These are phyloP conservation scores for Barbarea vulgaris DNA, from an alignment of 345 rosid genomes.

Conservation along the genomic window DNA sequence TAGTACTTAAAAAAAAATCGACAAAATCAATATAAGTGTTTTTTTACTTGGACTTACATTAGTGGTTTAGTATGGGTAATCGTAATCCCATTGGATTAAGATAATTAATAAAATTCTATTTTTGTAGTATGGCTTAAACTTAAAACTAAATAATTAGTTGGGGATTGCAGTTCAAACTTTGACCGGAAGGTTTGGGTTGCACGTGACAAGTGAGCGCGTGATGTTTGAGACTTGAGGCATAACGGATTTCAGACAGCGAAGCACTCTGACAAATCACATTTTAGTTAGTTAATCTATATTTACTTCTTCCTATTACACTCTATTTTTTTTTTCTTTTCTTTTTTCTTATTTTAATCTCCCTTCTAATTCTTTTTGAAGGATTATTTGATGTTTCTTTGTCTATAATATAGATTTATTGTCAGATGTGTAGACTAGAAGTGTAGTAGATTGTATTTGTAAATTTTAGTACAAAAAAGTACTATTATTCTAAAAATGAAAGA, in stretches of 20 bases:
- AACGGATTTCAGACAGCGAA: slow-evolving; percentile 35
- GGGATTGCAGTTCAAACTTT: slow-evolving; percentile 28
- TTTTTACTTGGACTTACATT: not conserved
- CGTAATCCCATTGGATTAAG: slow-evolving; percentile 6
- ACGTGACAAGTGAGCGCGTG: slow-evolving; percentile 28
- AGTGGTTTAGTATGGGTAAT: not conserved
- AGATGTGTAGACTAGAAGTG: not conserved
- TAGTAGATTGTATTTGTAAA: not conserved
- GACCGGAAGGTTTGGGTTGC: slow-evolving; percentile 24
- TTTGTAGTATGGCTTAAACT: not conserved
- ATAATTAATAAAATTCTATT: not conserved
- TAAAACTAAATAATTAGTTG: slow-evolving; percentile 9
- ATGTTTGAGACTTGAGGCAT: not conserved
- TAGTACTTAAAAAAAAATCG: too few relatives aligned
- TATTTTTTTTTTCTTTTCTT: not conserved
- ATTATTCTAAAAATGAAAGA: not conserved
- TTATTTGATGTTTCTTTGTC: not conserved
- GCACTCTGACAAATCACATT: slow-evolving; percentile 35
- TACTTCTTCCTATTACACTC: not conserved
- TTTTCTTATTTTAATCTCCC: not conserved
- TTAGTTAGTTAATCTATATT: not conserved
- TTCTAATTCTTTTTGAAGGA: not conserved
- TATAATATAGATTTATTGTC: not conserved
- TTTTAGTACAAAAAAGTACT: not conserved
- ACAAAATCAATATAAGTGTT: not conserved